Base-by-base conservation (phyloP, 2,329 filamentous ascomycete genomes). In the Cytospora schulzeri region DNA sequence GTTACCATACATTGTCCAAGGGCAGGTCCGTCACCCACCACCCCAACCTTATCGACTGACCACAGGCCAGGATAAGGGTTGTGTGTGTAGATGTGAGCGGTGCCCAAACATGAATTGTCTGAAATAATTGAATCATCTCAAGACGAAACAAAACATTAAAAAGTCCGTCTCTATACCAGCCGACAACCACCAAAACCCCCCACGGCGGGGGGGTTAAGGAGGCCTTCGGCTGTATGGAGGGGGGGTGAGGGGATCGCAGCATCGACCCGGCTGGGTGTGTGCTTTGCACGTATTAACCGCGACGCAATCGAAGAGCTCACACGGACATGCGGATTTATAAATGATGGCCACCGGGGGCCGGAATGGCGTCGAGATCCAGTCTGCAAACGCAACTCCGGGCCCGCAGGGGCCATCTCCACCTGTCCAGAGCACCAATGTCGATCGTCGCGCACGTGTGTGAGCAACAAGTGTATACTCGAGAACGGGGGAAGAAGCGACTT, bases 211-310 rank as follows among this genome's bases (percentile, higher is more conserved):
- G 33, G 29, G 29, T 4, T 52, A 35, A 54, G 14, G 29, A 35
- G 41, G n/a, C n/a, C 15, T 29, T 56, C 66, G 67, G 68, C 74
- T 74, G 74, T 76, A 77, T 70, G n/a, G n/a, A n/a, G n/a, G n/a
- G n/a, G n/a, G n/a, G n/a, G n/a, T n/a, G 79, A 24, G 45, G 45
- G 77, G 80, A 80, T 71, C 80, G 81, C 76, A 83, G 81, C 79
- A 84, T 83, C 81, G 81, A 81, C 81, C 81, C 80, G 78, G 75
- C 76, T 75, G 77, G 76, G 60, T 62, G 66, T 50, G 60, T n/a
- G n/a, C n/a, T 53, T 38, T 67, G 72, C 68, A 67, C 68, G 70
- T 69, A 71, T 70, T 67, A 69, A 64, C 33, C 69, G 71, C 72
- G 67, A 69, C 63, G 68, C 64, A n/a, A 62, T 65, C 71, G 77